Base-by-base conservation (phyloP, 2,329 filamentous ascomycete genomes). In the Bipolaris zeicola region DNA sequence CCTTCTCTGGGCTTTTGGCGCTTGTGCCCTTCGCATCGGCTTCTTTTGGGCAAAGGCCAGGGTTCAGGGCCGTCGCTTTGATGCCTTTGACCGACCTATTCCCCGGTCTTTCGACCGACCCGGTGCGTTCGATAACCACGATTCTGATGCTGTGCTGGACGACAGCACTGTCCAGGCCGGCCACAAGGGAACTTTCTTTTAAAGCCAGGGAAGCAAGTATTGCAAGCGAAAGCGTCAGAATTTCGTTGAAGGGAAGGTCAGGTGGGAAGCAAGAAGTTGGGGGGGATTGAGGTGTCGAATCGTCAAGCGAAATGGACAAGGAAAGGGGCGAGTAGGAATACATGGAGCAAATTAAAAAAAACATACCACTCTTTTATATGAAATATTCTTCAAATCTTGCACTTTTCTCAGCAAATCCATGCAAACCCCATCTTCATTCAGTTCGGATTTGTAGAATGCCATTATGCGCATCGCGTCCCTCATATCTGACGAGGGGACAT, bases 1-100 rank as follows among this genome's bases (percentile, higher is more conserved):
- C 20, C 68, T 94, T 16, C 76, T 93, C 33, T 93, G 88, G 84
- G 89, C 86, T 0, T 82, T 87, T 39, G 83, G 80, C 2, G 89
- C 88, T 5, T 82, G 90, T 34, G 81, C 68, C 13, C 66, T 87
- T 39, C 83, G 91, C 26, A 73, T 93, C 38, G 72, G 76, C 0
- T 83, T 84, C 49, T 85, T 87, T 64, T 91, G 81, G 66, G 55
- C 81, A 24, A 65, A 78, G 60, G 85, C 89, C 10, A 88, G 82
- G 76, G 63, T 77, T 16, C 81, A 77, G n/a, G 87, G 88, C 2
- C 77, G 78, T 39, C 81, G 83, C 5, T 94, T 93, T 70, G 83
- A 86, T 68, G 89, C 85, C 3, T 77, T 92, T 3, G 89, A 92
- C 70, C 65, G 66, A n/a, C 71, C 72, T 16, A 60, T 72, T 22